Evolutionary conservation across 2,329 filamentous ascomycete genomes (phyloP).

Genomic region (Sporothrix curviconia): DNA sequence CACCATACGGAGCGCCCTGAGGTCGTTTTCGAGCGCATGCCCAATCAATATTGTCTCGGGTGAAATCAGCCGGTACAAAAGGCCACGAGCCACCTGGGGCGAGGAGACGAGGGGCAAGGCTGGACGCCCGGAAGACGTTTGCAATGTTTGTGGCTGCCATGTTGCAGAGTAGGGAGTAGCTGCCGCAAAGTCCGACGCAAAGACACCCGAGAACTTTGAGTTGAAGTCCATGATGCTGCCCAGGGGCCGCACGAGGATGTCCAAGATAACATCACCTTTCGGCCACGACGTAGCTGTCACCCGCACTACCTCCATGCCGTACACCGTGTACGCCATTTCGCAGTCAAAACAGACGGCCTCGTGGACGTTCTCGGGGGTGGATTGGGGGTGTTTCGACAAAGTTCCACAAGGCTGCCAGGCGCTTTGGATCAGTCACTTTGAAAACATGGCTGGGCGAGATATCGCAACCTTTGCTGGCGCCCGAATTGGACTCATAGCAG

Average conservation of each 20-base stretch:
- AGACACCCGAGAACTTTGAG: constrained; percentile 84
- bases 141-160: constrained; percentile 6
- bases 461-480: constrained; percentile 68
- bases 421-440: constrained; percentile 69
- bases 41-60: constrained; percentile 80
- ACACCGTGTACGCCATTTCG: constrained; percentile 92
- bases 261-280: constrained; percentile 63
- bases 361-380: constrained; percentile 35
- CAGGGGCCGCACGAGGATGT: constrained; percentile 44
- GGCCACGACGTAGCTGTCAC: constrained; percentile 89
- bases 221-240: constrained; percentile 43
- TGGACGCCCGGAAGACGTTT: constrained; percentile 21
- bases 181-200: constrained; percentile 64
- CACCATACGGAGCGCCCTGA: constrained; percentile 54
- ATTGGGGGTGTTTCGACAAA: constrained; percentile 73
- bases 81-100: constrained; percentile 64
- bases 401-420: constrained; percentile 71
- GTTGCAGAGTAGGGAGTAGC: constrained; percentile 50
- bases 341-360: constrained; percentile 84
- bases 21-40: constrained; percentile 91
- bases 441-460: constrained; percentile 72
- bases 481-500: constrained; percentile 65
- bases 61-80: constrained; percentile 70
- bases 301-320: constrained; percentile 82
- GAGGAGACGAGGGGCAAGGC: constrained; percentile 67